A percentile compares a stretch with the other conserved stretches of the same genome.
phyloP scores from a whole-genome alignment of 2,329 filamentous ascomycete genomes.

The Ophiostoma quercus region DNA sequence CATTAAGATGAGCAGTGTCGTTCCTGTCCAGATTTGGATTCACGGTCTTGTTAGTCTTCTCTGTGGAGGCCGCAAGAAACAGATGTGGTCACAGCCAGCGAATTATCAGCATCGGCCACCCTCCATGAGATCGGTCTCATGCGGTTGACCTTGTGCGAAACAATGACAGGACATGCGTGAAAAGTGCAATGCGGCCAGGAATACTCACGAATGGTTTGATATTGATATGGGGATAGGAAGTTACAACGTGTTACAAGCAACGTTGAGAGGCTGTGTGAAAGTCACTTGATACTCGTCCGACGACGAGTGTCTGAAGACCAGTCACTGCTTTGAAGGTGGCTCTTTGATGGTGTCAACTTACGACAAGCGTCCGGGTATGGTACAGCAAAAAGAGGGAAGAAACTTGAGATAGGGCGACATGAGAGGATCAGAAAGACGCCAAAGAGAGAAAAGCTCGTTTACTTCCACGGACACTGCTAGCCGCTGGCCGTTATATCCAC shows the following conservation, averaged over 20 bases:
- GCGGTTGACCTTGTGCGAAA: constrained; percentile 7
- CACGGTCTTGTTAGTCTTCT: background rate
- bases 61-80: background rate
- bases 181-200: background rate
- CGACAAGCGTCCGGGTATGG: background rate
- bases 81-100: constrained; percentile 12
- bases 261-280: background rate
- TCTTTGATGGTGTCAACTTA: background rate
- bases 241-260: background rate
- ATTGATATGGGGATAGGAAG: background rate
- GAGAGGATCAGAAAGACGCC: background rate
- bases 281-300: background rate
- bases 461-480: constrained; percentile 18
- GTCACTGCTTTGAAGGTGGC: background rate
- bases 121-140: constrained; percentile 14
- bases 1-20: background rate
- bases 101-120: constrained; percentile 21
- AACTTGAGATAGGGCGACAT: background rate
- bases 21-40: background rate
- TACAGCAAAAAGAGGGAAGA: background rate
- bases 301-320: background rate
- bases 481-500: constrained; percentile 22
- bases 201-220: background rate
- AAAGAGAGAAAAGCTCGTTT: background rate
- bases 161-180: constrained; percentile 5